These are phyloP conservation scores for Uronychia binucleata DNA, from an alignment of 73 alveolate genomes.

Conservation along the genomic window DNA sequence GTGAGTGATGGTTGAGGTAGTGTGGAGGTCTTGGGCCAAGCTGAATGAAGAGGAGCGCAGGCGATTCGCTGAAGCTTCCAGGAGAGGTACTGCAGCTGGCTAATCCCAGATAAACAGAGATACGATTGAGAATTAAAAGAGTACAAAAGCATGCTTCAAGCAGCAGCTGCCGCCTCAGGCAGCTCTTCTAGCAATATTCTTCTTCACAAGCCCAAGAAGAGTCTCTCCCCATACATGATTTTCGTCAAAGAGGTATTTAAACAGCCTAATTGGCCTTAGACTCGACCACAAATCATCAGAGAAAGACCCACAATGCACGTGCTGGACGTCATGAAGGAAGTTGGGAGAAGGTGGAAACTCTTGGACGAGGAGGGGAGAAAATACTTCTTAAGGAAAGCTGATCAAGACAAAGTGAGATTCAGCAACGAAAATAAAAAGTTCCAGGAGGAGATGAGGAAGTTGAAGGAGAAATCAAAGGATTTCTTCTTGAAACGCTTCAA, in stretches of 20 bases:
- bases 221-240: conserved; percentile 66
- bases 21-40: too few relatives aligned
- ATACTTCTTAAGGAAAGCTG: neutral
- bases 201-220: conserved; percentile 40
- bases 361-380: neutral
- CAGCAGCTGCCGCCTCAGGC: neutral
- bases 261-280: neutral
- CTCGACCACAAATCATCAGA: conserved; percentile 9
- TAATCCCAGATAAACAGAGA: conserved; percentile 18
- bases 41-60: too few relatives aligned
- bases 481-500: neutral
- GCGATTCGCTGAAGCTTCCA: too few relatives aligned
- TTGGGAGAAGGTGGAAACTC: conserved; percentile 27
- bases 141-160: neutral
- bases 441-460: neutral
- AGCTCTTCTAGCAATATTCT: conserved; percentile 9
- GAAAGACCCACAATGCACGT: conserved; percentile 18
- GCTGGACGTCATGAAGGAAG: conserved; percentile 36
- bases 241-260: conserved; percentile 50
- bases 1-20: too few relatives aligned
- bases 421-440: neutral
- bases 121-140: conserved; percentile 16
- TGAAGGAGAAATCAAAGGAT: neutral
- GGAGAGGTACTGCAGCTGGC: too few relatives aligned
- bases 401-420: neutral